Conservation (phyloP, 1,284 basidiomycete species). For the Sphaerobolus stellatus region DNA sequence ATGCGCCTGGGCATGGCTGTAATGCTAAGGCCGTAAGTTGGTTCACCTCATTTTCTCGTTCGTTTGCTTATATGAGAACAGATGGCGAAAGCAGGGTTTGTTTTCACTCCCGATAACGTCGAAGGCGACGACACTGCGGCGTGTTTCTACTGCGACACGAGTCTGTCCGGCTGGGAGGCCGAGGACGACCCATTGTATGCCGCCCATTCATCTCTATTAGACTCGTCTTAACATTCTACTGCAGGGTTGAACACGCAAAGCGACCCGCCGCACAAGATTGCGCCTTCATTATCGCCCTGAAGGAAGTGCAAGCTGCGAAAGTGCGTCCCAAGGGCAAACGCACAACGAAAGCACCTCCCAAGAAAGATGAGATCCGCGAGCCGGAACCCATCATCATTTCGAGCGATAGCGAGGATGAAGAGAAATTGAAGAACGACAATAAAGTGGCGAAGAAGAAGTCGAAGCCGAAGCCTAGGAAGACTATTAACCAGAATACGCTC, state of each 20-base stretch:
- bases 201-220: neutral
- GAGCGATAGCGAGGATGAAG: neutral
- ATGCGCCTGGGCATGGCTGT: conserved; percentile 59
- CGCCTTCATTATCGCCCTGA: conserved; percentile 11
- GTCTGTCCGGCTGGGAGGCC: conserved; percentile 78
- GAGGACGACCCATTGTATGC: conserved; percentile 77
- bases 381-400: neutral
- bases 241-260: conserved; percentile 10
- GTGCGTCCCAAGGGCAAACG: neutral
- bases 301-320: neutral
- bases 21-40: conserved; percentile 62
- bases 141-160: conserved; percentile 75
- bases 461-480: conserved; percentile 4
- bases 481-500: neutral
- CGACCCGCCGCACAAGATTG: conserved; percentile 10
- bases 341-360: neutral
- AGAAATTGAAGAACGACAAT: conserved; percentile 2
- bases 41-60: conserved; percentile 8
- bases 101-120: conserved; percentile 61
- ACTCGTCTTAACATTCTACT: conserved; percentile 6
- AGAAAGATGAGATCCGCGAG: conserved; percentile 1
- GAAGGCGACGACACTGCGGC: conserved; percentile 68
- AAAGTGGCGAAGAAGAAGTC: neutral
- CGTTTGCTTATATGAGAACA: conserved; percentile 28
- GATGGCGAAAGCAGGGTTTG: conserved; percentile 85